Conservation (phyloP, 1,139 yeast species). For the Suhomyces guaymorum region DNA sequence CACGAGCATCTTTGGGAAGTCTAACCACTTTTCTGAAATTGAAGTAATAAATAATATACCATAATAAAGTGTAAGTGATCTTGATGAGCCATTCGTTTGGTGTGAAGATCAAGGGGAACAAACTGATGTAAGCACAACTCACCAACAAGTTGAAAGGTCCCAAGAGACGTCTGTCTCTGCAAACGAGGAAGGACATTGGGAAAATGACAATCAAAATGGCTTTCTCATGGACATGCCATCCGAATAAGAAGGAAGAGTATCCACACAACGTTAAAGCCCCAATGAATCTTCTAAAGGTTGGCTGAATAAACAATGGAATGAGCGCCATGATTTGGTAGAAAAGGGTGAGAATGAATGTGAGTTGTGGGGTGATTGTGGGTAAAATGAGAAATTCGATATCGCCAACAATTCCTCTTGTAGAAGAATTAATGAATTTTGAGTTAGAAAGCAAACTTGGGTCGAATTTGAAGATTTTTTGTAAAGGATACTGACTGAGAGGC, state of each 20-base stretch:
- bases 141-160: constrained; percentile 67
- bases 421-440: constrained; percentile 33
- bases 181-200: constrained; percentile 79
- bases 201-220: constrained; percentile 87
- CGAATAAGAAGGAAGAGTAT: constrained; percentile 85
- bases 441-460: constrained; percentile 29
- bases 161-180: constrained; percentile 69
- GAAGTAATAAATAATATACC: constrained; percentile 78
- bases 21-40: constrained; percentile 68
- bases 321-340: constrained; percentile 80
- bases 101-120: constrained; percentile 85
- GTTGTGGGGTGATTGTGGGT: constrained; percentile 76
- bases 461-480: constrained; percentile 36
- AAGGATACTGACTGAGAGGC: constrained; percentile 45
- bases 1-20: constrained; percentile 50
- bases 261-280: constrained; percentile 90
- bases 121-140: constrained; percentile 81
- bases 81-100: constrained; percentile 79
- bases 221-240: constrained; percentile 99
- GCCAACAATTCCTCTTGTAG: constrained; percentile 90
- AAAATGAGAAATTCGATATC: constrained; percentile 80
- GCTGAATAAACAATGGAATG: constrained; percentile 72
- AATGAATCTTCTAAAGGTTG: constrained; percentile 74
- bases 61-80: constrained; percentile 73
- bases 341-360: constrained; percentile 75